Evolutionary conservation across 2,329 filamentous ascomycete species (phyloP).

Genomic region (Claviceps maximensis): DNA sequence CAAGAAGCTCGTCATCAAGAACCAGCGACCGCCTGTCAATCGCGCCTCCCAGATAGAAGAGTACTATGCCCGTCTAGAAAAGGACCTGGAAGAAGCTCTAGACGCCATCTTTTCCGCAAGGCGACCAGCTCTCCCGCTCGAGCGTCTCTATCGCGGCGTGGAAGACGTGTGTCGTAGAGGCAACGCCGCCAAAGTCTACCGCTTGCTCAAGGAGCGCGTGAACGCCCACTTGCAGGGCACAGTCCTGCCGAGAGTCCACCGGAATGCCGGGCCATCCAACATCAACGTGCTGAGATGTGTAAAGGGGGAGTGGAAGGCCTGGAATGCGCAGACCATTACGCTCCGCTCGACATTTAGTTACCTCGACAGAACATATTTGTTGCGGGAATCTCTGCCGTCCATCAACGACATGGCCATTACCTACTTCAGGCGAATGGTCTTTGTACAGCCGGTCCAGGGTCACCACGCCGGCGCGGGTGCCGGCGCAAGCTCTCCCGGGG

Average conservation of each 20-base stretch:
- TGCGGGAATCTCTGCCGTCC: conserved; percentile 55
- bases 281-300: conserved; percentile 49
- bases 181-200: conserved; percentile 53
- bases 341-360: conserved; percentile 89
- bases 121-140: conserved; percentile 59
- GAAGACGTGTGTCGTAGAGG: conserved; percentile 83
- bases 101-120: conserved; percentile 55
- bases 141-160: conserved; percentile 78
- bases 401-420: conserved; percentile 71
- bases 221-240: conserved; percentile 51
- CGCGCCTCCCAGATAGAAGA: conserved; percentile 48
- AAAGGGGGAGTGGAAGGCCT: conserved; percentile 54
- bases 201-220: conserved; percentile 51
- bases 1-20: conserved; percentile 88
- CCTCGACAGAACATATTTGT: conserved; percentile 76
- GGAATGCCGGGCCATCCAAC: conserved; percentile 37
- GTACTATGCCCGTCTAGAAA: conserved; percentile 67
- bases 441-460: conserved; percentile 14
- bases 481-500: conserved; percentile 11
- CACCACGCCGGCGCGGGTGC: neutral
- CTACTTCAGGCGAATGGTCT: conserved; percentile 55
- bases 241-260: conserved; percentile 42
- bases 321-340: conserved; percentile 59
- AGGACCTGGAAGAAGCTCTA: conserved; percentile 61
- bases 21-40: conserved; percentile 54